phyloP scores from a whole-genome alignment of 2,329 filamentous ascomycete genomes.

The Trichophaea hybrida region DNA sequence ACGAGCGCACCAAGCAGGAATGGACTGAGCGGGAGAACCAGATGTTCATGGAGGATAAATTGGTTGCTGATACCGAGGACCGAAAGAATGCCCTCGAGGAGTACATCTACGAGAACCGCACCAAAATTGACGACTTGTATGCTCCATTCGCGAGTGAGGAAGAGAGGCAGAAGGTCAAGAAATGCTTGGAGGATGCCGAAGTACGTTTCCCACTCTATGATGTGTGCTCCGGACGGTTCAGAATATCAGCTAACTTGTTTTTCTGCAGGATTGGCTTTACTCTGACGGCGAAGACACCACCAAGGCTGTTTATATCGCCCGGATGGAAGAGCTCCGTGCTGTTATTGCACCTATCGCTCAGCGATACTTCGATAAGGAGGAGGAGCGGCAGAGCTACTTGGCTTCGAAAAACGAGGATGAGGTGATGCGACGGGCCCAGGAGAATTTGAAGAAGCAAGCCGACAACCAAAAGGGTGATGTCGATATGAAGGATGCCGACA shows the following conservation, averaged over 20 bases:
- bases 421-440: conserved; percentile 22
- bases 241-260: not conserved
- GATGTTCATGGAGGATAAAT: conserved; percentile 98
- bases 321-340: conserved; percentile 88
- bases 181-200: conserved; percentile 72
- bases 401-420: conserved; percentile 41
- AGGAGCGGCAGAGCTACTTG: conserved; percentile 62
- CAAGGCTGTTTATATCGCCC: conserved; percentile 85
- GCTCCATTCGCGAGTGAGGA: conserved; percentile 78
- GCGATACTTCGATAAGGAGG: conserved; percentile 87
- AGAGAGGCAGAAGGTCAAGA: conserved; percentile 74
- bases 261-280: conserved; percentile 80
- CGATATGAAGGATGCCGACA: conserved; percentile 9
- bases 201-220: conserved; percentile 41
- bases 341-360: conserved; percentile 83
- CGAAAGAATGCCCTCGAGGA: conserved; percentile 99
- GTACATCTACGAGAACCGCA: conserved; percentile 90
- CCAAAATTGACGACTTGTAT: conserved; percentile 88
- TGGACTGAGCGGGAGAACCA: conserved; percentile 66
- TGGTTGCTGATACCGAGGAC: conserved; percentile 93
- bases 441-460: conserved; percentile 19
- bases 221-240: not conserved
- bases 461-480: conserved; percentile 23
- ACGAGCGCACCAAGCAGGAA: conserved; percentile 50
- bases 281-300: conserved; percentile 90